Percentiles rank a stretch among this genome's conserved stretches.
Conservation (phyloP, 805 yeast species). For the Danielozyma ontarioensis region DNA sequence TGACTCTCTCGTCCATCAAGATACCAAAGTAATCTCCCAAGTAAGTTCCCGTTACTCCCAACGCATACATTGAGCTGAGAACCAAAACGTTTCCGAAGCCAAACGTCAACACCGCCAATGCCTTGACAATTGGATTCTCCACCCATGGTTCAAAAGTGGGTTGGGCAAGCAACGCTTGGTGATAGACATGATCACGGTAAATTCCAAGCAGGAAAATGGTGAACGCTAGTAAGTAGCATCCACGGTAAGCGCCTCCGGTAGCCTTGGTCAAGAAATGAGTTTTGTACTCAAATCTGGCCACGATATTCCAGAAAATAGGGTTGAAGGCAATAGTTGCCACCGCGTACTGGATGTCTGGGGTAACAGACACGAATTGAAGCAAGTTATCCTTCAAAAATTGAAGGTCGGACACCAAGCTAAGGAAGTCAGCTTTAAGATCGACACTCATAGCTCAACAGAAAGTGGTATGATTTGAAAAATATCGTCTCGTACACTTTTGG, state of each 20-base stretch:
- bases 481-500: too few species aligned
- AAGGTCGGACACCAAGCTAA: background rate
- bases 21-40: constrained; percentile 97
- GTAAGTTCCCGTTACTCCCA: constrained; percentile 95
- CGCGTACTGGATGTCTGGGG: constrained; percentile 26
- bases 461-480: too few species aligned
- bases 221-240: constrained; percentile 80
- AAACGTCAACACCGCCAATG: constrained; percentile 53
- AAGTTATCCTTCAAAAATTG: constrained; percentile 4
- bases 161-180: constrained; percentile 67
- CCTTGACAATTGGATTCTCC: constrained; percentile 31
- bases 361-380: constrained; percentile 8
- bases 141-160: constrained; percentile 55
- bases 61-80: constrained; percentile 77
- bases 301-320: constrained; percentile 93
- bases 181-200: constrained; percentile 69
- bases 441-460: too few species aligned
- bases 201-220: constrained; percentile 85
- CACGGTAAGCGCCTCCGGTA: constrained; percentile 60
- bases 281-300: constrained; percentile 80
- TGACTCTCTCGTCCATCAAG: constrained; percentile 83
- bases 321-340: constrained; percentile 76
- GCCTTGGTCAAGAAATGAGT: constrained; percentile 72
- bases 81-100: constrained; percentile 77
- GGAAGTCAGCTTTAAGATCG: background rate